Evolutionary conservation across 768 basidiomycete genomes (phyloP), one percentile per base, ranked within the genome.

Genomic region (Polyporus arcularius): DNA sequence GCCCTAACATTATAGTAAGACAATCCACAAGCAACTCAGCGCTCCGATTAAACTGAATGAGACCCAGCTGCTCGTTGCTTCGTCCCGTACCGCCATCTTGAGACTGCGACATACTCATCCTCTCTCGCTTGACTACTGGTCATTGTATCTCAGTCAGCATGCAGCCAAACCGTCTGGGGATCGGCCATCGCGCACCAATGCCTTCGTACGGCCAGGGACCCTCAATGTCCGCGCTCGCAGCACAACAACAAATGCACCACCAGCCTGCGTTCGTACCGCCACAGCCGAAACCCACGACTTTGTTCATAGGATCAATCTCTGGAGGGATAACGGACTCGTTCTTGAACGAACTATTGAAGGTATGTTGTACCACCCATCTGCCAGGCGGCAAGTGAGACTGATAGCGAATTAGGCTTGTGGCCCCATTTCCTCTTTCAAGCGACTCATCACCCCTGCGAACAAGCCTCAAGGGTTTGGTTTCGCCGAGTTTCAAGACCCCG

Each of bases 381-480:
- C 21, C 21, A 14, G 46, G 28, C 8, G 10, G 14, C 12, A 10
- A 9, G 12, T 9, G 12, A 26, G 10, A 28, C 28, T 28, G 21
- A 48, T 4, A 14, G 6, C 26, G 4, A n/a, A 35, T 49, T 58
- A 98, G 96, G 88, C 95, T 31, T 98, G 94, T 67, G 97, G 97
- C 14, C 85, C 88, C 4, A 79, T 98, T 61, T 86, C 87, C 61
- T 93, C 92, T 0, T 92, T 99, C 77, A 98, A 96, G 68, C 88
- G 96, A 15, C 86, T 96, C 26, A 91, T 92, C 48, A 96, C 94
- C 2, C 92, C 94, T 28, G 88, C 91, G 16, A 93, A 96, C 69
- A 93, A 96, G 73, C 91, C 96, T 6, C 92, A 96, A 78, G 94
- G 94, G 3, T 98, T 98, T 71, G 97, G 96, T 10, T 99, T 98